phyloP scores from a whole-genome alignment of 768 basidiomycete genomes.

The Tephrocybe sp. region DNA sequence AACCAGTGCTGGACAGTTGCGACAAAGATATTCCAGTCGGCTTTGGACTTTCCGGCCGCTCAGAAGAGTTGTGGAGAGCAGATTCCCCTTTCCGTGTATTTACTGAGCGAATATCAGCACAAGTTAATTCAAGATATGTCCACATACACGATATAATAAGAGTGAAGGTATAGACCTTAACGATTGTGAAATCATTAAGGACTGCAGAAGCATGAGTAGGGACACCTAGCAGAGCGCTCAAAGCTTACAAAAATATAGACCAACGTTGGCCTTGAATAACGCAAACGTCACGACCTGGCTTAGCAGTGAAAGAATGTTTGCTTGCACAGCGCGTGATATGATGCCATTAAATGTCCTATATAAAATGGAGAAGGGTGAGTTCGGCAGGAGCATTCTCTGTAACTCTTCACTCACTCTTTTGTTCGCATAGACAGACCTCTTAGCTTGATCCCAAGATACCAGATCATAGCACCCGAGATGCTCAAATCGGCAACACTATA shows the following conservation, averaged over 20 bases:
- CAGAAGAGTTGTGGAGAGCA: neutral
- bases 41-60: neutral
- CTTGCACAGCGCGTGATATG: slow-evolving; percentile 1
- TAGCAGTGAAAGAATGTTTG: neutral
- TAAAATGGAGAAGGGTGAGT: neutral
- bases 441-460: neutral
- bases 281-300: slow-evolving; percentile 2
- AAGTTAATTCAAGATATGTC: neutral
- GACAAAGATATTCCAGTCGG: slow-evolving; percentile 2
- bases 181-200: slow-evolving; percentile 4
- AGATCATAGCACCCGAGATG: neutral
- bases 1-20: neutral
- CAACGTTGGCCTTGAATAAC: slow-evolving; percentile 4
- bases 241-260: slow-evolving; percentile 2
- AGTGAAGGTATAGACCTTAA: slow-evolving; percentile 4
- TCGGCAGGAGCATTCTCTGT: neutral
- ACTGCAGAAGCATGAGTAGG: neutral
- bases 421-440: slow-evolving; percentile 2
- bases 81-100: neutral
- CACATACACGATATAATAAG: slow-evolving; percentile 2
- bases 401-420: neutral
- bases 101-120: neutral
- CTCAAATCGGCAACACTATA: slow-evolving; percentile 2
- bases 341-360: slow-evolving; percentile 1
- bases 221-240: too few species aligned